Conservation (phyloP, 163 green algal species). For the Picocystis sp. region DNA sequence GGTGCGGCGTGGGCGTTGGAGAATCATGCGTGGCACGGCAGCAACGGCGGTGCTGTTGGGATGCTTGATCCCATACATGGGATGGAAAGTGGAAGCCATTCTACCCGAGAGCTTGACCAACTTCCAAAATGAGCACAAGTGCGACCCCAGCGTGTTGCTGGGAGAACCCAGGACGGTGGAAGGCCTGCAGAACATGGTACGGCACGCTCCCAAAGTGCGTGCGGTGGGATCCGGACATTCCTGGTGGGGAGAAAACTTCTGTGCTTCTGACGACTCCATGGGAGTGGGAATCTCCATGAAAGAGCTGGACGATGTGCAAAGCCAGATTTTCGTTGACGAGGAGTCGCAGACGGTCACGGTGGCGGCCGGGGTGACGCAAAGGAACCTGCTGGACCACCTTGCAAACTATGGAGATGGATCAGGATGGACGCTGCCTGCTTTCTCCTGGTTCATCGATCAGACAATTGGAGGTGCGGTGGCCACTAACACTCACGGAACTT, state of each 20-base stretch:
- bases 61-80: too few relatives aligned
- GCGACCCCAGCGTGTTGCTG: conserved; percentile 6
- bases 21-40: too few relatives aligned
- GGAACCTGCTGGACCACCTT: conserved; percentile 41
- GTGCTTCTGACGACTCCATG: background rate
- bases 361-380: conserved; percentile 32
- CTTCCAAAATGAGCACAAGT: conserved; percentile 27
- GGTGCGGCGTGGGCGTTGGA: too few relatives aligned
- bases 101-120: conserved; percentile 34
- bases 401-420: conserved; percentile 18
- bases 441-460: conserved; percentile 60
- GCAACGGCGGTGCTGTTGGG: too few relatives aligned
- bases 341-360: conserved; percentile 27
- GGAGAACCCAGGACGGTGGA: conserved; percentile 10
- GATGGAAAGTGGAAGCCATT: too few relatives aligned
- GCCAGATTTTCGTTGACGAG: conserved; percentile 32
- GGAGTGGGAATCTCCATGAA: background rate
- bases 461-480: conserved; percentile 64
- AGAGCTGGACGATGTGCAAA: background rate
- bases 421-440: conserved; percentile 52
- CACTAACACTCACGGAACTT: conserved; percentile 64
- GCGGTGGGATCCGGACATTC: conserved; percentile 14
- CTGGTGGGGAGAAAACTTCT: conserved; percentile 4
- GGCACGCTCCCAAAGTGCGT: conserved; percentile 1
- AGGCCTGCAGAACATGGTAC: conserved; percentile 12